phyloP scores from a whole-genome alignment of 1,139 yeast species.

The Barnettozyma hawaiiensis region DNA sequence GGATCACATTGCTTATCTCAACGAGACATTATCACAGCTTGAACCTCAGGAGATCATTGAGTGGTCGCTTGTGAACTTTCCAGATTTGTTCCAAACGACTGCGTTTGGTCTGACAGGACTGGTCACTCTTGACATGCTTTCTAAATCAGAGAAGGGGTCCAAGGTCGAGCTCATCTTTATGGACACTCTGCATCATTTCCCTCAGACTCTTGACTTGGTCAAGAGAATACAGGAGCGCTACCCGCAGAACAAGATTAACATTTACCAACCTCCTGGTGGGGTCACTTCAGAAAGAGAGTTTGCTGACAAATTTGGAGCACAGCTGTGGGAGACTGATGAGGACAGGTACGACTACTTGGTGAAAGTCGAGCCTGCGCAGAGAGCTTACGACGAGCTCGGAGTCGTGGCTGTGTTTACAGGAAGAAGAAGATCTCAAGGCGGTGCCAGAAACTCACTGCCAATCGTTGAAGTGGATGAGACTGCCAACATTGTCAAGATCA shows the following conservation, averaged over 20 bases:
- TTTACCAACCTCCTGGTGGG: conserved; percentile 62
- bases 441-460: conserved; percentile 66
- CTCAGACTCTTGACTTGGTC: conserved; percentile 81
- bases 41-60: conserved; percentile 67
- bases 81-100: conserved; percentile 80
- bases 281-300: conserved; percentile 59
- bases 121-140: conserved; percentile 78
- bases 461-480: conserved; percentile 70
- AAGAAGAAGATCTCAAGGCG: conserved; percentile 87
- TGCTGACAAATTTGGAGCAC: conserved; percentile 59
- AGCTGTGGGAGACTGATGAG: conserved; percentile 82
- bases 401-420: conserved; percentile 90
- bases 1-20: conserved; percentile 55
- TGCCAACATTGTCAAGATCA: conserved; percentile 72
- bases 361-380: conserved; percentile 87
- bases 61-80: conserved; percentile 83
- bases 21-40: conserved; percentile 48
- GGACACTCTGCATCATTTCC: conserved; percentile 90
- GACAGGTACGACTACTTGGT: conserved; percentile 76
- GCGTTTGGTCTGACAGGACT: conserved; percentile 94
- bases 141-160: conserved; percentile 43
- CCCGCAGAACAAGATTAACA: conserved; percentile 33
- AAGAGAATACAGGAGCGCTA: conserved; percentile 53
- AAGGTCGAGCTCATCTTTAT: conserved; percentile 73
- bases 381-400: conserved; percentile 69